Conservation (phyloP, 345 rosid species). For the Kernera saxatilis region DNA sequence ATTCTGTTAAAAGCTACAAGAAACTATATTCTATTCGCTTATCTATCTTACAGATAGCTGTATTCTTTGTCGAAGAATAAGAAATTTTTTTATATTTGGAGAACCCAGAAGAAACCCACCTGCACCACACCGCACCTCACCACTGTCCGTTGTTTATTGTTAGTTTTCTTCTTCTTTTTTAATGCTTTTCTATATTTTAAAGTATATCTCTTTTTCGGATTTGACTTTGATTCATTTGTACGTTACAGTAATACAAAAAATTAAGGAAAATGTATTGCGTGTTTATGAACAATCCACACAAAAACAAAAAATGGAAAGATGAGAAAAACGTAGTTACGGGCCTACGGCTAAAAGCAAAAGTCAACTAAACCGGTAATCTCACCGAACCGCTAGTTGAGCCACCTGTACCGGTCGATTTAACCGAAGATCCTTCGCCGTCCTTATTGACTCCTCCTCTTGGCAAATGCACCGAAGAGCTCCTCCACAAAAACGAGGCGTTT, state of each 20-base stretch:
- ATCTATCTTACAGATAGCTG: not conserved
- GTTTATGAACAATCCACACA: slow-evolving; percentile 18
- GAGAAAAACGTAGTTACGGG: not conserved
- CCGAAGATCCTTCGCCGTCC: slow-evolving; percentile 33
- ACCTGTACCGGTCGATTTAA: slow-evolving; percentile 21
- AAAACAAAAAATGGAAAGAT: not conserved
- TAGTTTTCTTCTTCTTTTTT: not conserved
- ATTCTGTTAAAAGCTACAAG: not conserved
- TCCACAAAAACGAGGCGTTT: slow-evolving; percentile 43
- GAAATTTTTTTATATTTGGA: not conserved
- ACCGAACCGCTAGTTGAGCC: slow-evolving; percentile 18
- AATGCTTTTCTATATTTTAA: not conserved
- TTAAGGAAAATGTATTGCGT: not conserved
- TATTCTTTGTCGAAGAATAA: slow-evolving; percentile 27
- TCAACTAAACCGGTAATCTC: slow-evolving; percentile 50
- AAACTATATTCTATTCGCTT: not conserved
- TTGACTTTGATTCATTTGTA: slow-evolving; percentile 11
- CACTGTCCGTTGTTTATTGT: not conserved
- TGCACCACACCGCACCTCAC: not conserved
- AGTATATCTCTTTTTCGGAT: not conserved
- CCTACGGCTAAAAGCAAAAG: not conserved
- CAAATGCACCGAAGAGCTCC: slow-evolving; percentile 45
- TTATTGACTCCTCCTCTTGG: slow-evolving; percentile 43
- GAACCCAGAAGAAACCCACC: not conserved
- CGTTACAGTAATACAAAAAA: not conserved